phyloP scores from a whole-genome alignment of 1,284 basidiomycete species.

The Grifola frondosa region DNA sequence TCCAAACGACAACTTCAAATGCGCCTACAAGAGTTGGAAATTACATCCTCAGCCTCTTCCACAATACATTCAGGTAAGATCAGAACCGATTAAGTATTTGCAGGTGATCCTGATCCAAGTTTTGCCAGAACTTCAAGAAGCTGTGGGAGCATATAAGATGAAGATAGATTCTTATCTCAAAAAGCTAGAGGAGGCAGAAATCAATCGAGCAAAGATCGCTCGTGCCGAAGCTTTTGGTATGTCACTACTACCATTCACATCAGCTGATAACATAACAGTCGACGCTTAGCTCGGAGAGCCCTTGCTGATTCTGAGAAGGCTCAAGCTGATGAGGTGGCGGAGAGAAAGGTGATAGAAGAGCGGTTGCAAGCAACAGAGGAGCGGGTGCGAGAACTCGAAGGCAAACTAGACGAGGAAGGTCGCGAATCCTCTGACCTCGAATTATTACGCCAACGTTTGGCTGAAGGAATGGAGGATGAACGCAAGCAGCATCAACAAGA shows the following conservation, averaged over 20 bases:
- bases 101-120: neutral
- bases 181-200: constrained; percentile 69
- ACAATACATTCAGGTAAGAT: constrained; percentile 61
- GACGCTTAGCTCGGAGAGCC: constrained; percentile 51
- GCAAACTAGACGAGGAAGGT: constrained; percentile 66
- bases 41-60: constrained; percentile 57
- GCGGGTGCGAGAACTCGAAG: constrained; percentile 61
- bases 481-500: constrained; percentile 76
- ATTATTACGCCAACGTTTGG: constrained; percentile 60
- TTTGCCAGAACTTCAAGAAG: constrained; percentile 61
- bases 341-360: constrained; percentile 54
- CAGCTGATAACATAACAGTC: constrained; percentile 7
- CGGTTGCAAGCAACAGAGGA: constrained; percentile 52
- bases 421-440: constrained; percentile 68
- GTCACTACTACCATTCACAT: constrained; percentile 12
- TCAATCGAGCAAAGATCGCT: constrained; percentile 62
- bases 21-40: constrained; percentile 66
- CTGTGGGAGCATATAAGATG: constrained; percentile 62
- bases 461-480: constrained; percentile 75
- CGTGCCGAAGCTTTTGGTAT: constrained; percentile 65
- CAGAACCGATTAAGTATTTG: too few relatives aligned
- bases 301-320: constrained; percentile 65
- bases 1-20: constrained; percentile 60
- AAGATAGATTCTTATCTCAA: constrained; percentile 62
- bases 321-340: constrained; percentile 49